Evolutionary conservation across 2,329 filamentous ascomycete genomes (phyloP).

Genomic region (Verticillium longisporum): DNA sequence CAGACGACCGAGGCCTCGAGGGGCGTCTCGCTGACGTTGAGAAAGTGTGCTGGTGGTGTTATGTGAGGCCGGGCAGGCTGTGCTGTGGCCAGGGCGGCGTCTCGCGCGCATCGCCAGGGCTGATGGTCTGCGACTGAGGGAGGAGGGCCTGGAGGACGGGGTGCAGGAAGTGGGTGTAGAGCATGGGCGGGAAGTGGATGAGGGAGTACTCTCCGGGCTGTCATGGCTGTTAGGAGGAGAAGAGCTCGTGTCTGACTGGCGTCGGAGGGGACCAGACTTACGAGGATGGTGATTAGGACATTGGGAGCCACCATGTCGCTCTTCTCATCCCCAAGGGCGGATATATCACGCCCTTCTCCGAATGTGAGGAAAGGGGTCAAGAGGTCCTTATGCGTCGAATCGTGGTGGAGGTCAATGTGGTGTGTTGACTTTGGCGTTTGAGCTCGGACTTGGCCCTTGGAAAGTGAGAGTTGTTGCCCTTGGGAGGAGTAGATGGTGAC

Average conservation of each 20-base stretch:
- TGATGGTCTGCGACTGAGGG: constrained; percentile 46
- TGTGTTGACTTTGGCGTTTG: neutral
- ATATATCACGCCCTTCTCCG: too few species aligned
- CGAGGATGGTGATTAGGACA: constrained; percentile 51
- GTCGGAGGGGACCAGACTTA: constrained; percentile 24
- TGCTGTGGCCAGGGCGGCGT: constrained; percentile 23
- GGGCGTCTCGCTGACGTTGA: constrained; percentile 89
- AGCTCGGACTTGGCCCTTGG: too few species aligned
- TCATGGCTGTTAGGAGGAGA: neutral
- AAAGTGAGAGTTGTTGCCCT: too few species aligned
- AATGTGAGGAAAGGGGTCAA: too few species aligned
- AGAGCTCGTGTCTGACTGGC: neutral
- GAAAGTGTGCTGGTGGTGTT: constrained; percentile 63
- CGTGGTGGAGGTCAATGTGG: neutral
- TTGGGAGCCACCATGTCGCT: constrained; percentile 35
- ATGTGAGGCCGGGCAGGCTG: constrained; percentile 37
- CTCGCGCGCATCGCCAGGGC: constrained; percentile 15
- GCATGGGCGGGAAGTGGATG: constrained; percentile 79
- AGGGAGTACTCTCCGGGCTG: constrained; percentile 83
- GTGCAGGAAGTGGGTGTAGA: constrained; percentile 74
- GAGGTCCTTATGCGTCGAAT: too few species aligned
- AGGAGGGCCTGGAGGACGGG: constrained; percentile 81
- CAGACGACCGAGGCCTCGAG: constrained; percentile 92
- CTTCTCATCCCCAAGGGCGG: neutral
- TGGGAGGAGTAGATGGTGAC: neutral